Percentiles rank a stretch among this genome's conserved stretches.
Evolutionary conservation across 495 filamentous ascomycete genomes (phyloP).

Genomic region (Hypoxylon rickii): DNA sequence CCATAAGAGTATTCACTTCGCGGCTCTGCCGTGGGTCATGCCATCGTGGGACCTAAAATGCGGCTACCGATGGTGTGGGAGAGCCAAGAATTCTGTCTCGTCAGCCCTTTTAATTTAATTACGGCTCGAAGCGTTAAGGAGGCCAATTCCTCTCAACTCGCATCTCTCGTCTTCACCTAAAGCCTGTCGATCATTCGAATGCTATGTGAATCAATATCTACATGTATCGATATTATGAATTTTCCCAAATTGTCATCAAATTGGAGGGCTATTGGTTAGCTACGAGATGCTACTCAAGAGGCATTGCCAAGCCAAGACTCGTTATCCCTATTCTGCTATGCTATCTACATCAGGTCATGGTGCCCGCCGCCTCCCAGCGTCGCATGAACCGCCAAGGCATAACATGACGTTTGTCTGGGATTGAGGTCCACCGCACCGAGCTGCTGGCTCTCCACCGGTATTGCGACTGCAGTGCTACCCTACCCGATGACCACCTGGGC

Average conservation of each 20-base stretch:
- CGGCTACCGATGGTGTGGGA: constrained; percentile 26
- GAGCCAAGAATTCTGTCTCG: constrained; percentile 6
- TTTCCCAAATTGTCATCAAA: too few relatives aligned
- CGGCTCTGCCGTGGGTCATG: constrained; percentile 24
- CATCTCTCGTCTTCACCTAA: neutral
- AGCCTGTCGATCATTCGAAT: neutral
- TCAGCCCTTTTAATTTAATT: constrained; percentile 27
- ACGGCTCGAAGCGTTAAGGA: constrained; percentile 8
- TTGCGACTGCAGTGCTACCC: constrained; percentile 15
- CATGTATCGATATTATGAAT: neutral
- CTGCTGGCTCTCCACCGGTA: constrained; percentile 17
- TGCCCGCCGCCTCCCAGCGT: neutral
- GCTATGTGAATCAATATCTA: too few relatives aligned
- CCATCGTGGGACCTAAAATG: constrained; percentile 11
- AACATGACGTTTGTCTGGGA: constrained; percentile 9
- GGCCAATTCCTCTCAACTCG: neutral
- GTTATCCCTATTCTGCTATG: neutral
- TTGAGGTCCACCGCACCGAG: constrained; percentile 14
- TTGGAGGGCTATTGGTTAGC: too few relatives aligned
- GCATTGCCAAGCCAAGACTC: too few relatives aligned
- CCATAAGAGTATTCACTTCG: constrained; percentile 7
- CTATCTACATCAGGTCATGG: neutral
- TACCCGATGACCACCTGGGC: neutral
- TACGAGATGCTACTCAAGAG: too few relatives aligned
- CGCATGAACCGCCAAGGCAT: constrained; percentile 26